Evolutionary conservation across 2,329 filamentous ascomycete species (phyloP).

Genomic region (Aurifilum marmelostoma): DNA sequence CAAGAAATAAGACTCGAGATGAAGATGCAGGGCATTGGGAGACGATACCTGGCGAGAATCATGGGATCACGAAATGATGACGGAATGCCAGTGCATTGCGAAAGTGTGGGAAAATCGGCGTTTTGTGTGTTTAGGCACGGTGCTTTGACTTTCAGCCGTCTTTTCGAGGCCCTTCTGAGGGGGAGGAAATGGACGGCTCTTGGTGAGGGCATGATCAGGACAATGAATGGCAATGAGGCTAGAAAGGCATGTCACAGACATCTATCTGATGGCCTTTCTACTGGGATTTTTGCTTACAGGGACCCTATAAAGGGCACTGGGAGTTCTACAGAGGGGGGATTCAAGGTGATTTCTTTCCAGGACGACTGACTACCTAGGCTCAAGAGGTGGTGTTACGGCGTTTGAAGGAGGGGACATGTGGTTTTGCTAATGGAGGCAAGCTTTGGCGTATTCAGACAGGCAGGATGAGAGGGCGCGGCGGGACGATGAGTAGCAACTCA

Average conservation of each 20-base stretch:
- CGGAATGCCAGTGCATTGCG: conserved; percentile 5
- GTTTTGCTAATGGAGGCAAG: background rate
- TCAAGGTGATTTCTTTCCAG: background rate
- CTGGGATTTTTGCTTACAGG: conserved; percentile 3
- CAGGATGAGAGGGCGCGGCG: background rate
- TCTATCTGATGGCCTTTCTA: background rate
- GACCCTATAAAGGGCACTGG: background rate
- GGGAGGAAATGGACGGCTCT: background rate
- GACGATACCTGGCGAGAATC: background rate
- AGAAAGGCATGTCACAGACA: background rate
- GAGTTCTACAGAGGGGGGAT: background rate
- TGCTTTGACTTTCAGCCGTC: background rate
- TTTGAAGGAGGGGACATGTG: background rate
- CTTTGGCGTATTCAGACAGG: background rate
- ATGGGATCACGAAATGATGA: conserved; percentile 5
- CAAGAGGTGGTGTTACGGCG: background rate
- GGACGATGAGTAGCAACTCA: background rate
- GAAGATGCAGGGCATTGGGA: background rate
- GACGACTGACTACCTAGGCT: background rate
- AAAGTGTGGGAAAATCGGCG: background rate
- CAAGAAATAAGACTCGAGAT: background rate
- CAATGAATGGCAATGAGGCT: background rate
- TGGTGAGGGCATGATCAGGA: background rate
- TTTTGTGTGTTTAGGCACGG: conserved; percentile 1
- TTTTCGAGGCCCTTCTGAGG: background rate